Percentiles rank a stretch among this genome's conserved stretches.
Evolutionary conservation across 768 basidiomycete species (phyloP).

Genomic region (Trametes cubensis): DNA sequence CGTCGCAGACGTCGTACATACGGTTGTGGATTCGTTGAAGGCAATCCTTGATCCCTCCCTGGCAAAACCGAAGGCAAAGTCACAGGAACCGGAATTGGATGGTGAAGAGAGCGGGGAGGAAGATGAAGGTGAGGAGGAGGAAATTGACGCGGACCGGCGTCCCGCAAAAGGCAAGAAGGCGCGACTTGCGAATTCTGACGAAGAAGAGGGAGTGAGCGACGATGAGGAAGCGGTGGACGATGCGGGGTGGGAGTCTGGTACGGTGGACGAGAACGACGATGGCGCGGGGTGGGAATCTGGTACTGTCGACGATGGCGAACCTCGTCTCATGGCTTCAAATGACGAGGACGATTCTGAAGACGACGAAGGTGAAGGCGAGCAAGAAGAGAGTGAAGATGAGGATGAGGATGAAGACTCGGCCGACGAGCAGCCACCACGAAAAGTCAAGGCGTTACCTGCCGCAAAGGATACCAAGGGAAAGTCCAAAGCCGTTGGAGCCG

Average conservation of each 20-base stretch:
- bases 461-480: conserved; percentile 26
- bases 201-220: conserved; percentile 43
- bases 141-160: conserved; percentile 31
- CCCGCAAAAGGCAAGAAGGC: conserved; percentile 18
- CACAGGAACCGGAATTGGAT: neutral
- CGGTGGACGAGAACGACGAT: conserved; percentile 33
- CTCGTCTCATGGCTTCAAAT: conserved; percentile 40
- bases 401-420: conserved; percentile 1
- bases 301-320: conserved; percentile 31
- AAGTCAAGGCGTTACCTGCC: conserved; percentile 15
- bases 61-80: conserved; percentile 7
- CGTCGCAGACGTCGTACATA: conserved; percentile 60
- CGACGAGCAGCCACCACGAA: conserved; percentile 10
- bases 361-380: conserved; percentile 26
- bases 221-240: conserved; percentile 37
- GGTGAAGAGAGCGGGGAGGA: conserved; percentile 26
- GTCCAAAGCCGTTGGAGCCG: conserved; percentile 31
- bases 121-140: conserved; percentile 28
- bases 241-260: conserved; percentile 59
- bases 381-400: conserved; percentile 1
- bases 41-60: conserved; percentile 40
- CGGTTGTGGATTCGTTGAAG: conserved; percentile 54
- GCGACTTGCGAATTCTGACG: conserved; percentile 1
- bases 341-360: conserved; percentile 26
- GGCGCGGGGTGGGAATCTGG: neutral